Conservation (phyloP, 1,284 basidiomycete species). For the Leccinum cinnamomeum region DNA sequence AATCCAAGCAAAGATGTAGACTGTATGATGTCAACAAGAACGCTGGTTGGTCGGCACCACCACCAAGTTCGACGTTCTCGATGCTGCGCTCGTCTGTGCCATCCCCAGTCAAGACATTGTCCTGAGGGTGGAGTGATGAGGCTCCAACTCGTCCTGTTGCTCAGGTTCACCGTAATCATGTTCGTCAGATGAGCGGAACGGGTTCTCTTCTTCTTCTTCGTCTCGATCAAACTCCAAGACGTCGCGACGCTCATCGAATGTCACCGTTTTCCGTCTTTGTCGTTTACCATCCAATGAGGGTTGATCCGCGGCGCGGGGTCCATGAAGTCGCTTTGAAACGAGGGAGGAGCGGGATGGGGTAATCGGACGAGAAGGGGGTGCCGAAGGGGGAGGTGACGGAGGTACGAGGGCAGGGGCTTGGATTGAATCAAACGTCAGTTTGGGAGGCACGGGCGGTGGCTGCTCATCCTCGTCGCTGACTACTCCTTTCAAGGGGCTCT, state of each 20-base stretch:
- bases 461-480: conserved; percentile 23
- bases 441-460: conserved; percentile 32
- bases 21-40: conserved; percentile 61
- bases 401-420: conserved; percentile 13
- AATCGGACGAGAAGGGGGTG: conserved; percentile 32
- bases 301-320: conserved; percentile 64
- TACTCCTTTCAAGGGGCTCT: conserved; percentile 75
- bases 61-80: too few relatives aligned
- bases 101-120: too few relatives aligned
- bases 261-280: conserved; percentile 77
- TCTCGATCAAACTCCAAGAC: conserved; percentile 83
- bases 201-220: conserved; percentile 54
- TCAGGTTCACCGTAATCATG: conserved; percentile 35
- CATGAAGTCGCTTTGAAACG: conserved; percentile 79
- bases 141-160: conserved; percentile 15
- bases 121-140: conserved; percentile 8
- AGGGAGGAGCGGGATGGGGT: conserved; percentile 73
- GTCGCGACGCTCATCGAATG: conserved; percentile 83
- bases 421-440: conserved; percentile 9
- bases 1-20: conserved; percentile 28
- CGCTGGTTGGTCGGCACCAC: conserved; percentile 35
- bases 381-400: conserved; percentile 32
- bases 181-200: conserved; percentile 41
- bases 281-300: conserved; percentile 45
- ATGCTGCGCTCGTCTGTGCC: too few relatives aligned